A percentile compares a stretch with the other conserved stretches of the same genome.
Evolutionary conservation across 78 protist species (phyloP).

Genomic region (Polysphondylium violaceum): DNA sequence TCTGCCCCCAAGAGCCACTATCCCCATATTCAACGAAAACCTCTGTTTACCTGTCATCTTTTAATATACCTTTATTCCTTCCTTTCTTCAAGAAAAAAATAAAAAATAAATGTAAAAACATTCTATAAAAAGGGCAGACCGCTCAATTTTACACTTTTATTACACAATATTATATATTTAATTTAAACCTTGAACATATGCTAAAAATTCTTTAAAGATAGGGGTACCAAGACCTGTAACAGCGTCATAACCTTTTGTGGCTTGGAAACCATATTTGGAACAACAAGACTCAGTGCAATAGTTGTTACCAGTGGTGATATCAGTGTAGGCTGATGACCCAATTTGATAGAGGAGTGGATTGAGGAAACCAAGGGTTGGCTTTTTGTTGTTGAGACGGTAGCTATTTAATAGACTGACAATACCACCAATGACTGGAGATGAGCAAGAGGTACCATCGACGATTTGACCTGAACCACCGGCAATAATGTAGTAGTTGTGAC

Average conservation of each 20-base stretch:
- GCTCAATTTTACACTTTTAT: too few species aligned
- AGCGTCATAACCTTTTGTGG: slow-evolving; percentile 79
- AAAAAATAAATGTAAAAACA: too few species aligned
- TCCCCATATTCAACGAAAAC: too few species aligned
- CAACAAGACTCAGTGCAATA: slow-evolving; percentile 44
- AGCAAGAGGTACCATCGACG: slow-evolving; percentile 75
- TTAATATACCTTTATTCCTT: too few species aligned
- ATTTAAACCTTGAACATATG: slow-evolving; percentile 15
- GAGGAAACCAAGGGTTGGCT: slow-evolving; percentile 66
- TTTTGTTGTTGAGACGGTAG: slow-evolving; percentile 10
- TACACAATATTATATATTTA: too few species aligned
- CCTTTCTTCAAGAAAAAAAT: too few species aligned
- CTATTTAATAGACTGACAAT: slow-evolving; percentile 60
- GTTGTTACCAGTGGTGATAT: slow-evolving; percentile 78
- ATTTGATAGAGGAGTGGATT: slow-evolving; percentile 74
- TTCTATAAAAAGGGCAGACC: too few species aligned
- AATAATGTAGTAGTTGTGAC: slow-evolving; percentile 68
- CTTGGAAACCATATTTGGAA: slow-evolving; percentile 26
- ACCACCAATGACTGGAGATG: slow-evolving; percentile 76
- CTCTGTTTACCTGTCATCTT: too few species aligned
- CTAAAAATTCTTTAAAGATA: slow-evolving; percentile 18
- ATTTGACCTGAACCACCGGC: neutral
- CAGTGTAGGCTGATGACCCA: slow-evolving; percentile 16
- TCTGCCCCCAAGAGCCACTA: too few species aligned
- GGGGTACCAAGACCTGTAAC: slow-evolving; percentile 62